Percentiles rank a stretch among this genome's conserved stretches.
These are phyloP conservation scores for Cavenderia fasciculata DNA, from an alignment of 78 protist genomes.

Conservation along the genomic window DNA sequence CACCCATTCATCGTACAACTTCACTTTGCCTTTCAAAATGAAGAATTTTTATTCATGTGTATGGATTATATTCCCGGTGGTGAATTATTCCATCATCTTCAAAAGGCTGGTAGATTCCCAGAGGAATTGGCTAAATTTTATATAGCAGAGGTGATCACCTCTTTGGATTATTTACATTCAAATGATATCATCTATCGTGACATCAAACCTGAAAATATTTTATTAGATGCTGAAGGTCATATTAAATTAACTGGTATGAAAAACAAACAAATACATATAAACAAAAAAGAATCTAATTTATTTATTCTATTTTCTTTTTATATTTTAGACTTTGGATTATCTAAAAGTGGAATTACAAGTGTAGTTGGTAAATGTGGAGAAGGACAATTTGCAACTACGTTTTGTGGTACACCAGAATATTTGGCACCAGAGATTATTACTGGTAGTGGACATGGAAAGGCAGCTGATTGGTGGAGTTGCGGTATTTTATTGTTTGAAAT, in stretches of 20 bases:
- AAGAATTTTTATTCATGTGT: slow-evolving; percentile 81
- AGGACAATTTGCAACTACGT: slow-evolving; percentile 83
- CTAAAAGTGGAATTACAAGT: slow-evolving; percentile 73
- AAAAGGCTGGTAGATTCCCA: slow-evolving; percentile 73
- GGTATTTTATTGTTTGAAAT: slow-evolving; percentile 92
- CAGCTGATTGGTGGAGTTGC: slow-evolving; percentile 95
- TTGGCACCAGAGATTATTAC: slow-evolving; percentile 89
- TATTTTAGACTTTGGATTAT: slow-evolving; percentile 86
- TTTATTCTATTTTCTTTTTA: too few species aligned
- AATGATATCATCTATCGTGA: slow-evolving; percentile 83
- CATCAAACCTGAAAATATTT: slow-evolving; percentile 87
- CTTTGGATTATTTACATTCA: slow-evolving; percentile 82
- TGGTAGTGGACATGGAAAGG: slow-evolving; percentile 87
- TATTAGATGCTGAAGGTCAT: slow-evolving; percentile 83
- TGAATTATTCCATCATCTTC: slow-evolving; percentile 87
- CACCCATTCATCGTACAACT: slow-evolving; percentile 66
- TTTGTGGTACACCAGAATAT: slow-evolving; percentile 99
- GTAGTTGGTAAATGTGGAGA: slow-evolving; percentile 30
- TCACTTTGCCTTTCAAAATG: slow-evolving; percentile 88
- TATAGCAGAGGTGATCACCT: slow-evolving; percentile 82
- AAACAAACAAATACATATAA: too few species aligned
- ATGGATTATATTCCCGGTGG: slow-evolving; percentile 95
- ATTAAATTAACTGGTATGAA: slow-evolving; percentile 81
- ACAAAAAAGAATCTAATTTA: too few species aligned
- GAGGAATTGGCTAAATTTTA: slow-evolving; percentile 71